Base-by-base conservation (phyloP, 495 filamentous ascomycete species). In the Podospora pseudocomata region DNA sequence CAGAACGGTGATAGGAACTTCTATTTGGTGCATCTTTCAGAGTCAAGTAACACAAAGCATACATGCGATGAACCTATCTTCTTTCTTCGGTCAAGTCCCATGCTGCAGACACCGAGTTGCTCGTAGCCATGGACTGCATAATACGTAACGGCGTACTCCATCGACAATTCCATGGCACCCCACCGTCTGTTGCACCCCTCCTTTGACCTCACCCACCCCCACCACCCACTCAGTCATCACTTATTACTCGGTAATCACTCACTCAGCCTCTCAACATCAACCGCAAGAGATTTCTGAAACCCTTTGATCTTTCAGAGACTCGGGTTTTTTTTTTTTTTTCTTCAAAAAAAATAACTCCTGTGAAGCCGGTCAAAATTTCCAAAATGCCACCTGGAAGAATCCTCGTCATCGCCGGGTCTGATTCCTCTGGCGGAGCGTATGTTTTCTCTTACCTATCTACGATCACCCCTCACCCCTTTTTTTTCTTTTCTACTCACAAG, bases 371-470 rank as follows among this genome's bases (percentile, higher is more conserved):
- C 13, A 3, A 49, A 49, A 49, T 3, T 49, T 16, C 15, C 2
- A 70, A 64, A 19, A 75, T 75, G 75, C 66, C 55, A 0, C 57
- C 74, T 62, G 81, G 83, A 71, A 81, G 89, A 64, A 88, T 96
- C 49, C 80, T 97, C 53, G 88, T 93, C 23, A 93, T 97, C 67
- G 92, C 93, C 53, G 92, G 92, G 63, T 94, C 92, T n/a, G 92
- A 97, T 75, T 90, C 90, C 77, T 96, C 92, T 3, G 92, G 92
- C 64, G 93, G 92, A 80, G 92, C 92, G 91, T 94, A 83, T 77
- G 91, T 82, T 58, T 54, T 39, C 9, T 23, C 23, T 23, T 59
- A 54, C 57, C 23, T 23, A 49, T 49, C 39, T 11, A 49, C 9
- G 39, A 11, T 16, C 39, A 13, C 13, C 15, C 39, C 9, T 39